These are phyloP conservation scores for Neurospora sp. DNA, from an alignment of 495 filamentous ascomycete genomes.

Conservation along the genomic window DNA sequence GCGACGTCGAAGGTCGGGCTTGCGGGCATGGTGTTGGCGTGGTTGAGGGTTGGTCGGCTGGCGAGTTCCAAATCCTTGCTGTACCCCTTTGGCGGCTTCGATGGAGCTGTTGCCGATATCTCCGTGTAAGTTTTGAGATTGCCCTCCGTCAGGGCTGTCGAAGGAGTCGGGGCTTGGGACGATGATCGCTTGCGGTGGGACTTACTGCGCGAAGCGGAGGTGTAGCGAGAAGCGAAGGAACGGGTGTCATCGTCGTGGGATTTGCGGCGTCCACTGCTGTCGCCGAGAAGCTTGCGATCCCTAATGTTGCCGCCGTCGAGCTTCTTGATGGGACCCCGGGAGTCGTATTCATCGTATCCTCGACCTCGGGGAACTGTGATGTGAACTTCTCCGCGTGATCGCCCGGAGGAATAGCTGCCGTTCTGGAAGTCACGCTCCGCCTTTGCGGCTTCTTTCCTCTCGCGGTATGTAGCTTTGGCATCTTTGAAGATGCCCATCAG, in stretches of 20 bases:
- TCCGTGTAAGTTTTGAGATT: conserved; percentile 37
- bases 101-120: conserved; percentile 31
- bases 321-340: not conserved
- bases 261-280: conserved; percentile 14
- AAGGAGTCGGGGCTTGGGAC: conserved; percentile 10
- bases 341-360: conserved; percentile 15
- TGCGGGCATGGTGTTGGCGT: conserved; percentile 18
- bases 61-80: conserved; percentile 29
- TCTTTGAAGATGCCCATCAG: conserved; percentile 79
- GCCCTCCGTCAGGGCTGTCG: conserved; percentile 25
- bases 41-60: conserved; percentile 20
- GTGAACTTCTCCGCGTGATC: conserved; percentile 1
- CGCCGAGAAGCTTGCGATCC: conserved; percentile 9
- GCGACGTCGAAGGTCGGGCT: conserved; percentile 1
- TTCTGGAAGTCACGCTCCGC: conserved; percentile 42
- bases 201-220: conserved; percentile 22
- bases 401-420: not conserved
- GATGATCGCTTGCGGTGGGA: conserved; percentile 15
- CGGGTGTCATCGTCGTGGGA: conserved; percentile 27
- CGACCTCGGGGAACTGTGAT: conserved; percentile 9
- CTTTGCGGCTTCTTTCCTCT: conserved; percentile 68
- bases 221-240: conserved; percentile 28
- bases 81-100: conserved; percentile 28
- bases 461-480: conserved; percentile 73
- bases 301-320: not conserved